Base-by-base conservation (phyloP, 2,329 filamentous ascomycete species). In the Phaeosphaeriaceae sp. region DNA sequence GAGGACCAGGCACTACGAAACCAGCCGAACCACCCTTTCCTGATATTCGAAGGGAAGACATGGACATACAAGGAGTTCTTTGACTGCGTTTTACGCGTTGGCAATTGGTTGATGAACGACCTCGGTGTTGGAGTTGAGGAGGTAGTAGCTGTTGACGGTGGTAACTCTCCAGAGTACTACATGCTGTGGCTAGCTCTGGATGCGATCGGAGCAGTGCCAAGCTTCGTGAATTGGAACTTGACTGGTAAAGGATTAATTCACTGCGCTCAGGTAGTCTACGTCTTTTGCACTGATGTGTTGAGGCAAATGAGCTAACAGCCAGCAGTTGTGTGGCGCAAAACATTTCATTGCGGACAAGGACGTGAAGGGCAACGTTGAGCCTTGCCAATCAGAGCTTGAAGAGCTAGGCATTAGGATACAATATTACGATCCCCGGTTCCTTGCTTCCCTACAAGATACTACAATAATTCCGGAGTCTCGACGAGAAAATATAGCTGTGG, bases 341-440 rank as follows among this genome's bases (percentile, higher is more conserved):
- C 86, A 60, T 70, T 78, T 58, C 72, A 77, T 19, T 75, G 80
- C 52, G 76, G 82, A 46, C 75, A 79, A 0, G 74, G 82, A 57
- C 76, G 84, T 62, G 83, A 86, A 1, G 78, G 79, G 1, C 81
- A 89, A 76, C 19, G 67, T 77, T 25, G 69, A 75, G 51, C 66
- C 71, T 25, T 66, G 67, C 46, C 62, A 66, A 20, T 33, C 60
- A 17, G 65, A 72, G 22, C 56, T 76, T 4, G 62, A 71, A 36
- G 56, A 64, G 2, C 48, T 64, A 1, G 61, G 61, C 27, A 54
- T 75, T 17, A 64, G 61, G 27, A 72, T 76, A 31, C 58, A 67
- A 5, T 76, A 75, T 57, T 76, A 74, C 59, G 57, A 68, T 21
- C 65, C 74, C 9, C 49, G 59, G 0, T 70, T 68, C 47, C 62